A percentile compares a stretch with the other conserved stretches of the same genome.
phyloP scores from a whole-genome alignment of 2,329 filamentous ascomycete genomes.

The Diaporthe sp. region DNA sequence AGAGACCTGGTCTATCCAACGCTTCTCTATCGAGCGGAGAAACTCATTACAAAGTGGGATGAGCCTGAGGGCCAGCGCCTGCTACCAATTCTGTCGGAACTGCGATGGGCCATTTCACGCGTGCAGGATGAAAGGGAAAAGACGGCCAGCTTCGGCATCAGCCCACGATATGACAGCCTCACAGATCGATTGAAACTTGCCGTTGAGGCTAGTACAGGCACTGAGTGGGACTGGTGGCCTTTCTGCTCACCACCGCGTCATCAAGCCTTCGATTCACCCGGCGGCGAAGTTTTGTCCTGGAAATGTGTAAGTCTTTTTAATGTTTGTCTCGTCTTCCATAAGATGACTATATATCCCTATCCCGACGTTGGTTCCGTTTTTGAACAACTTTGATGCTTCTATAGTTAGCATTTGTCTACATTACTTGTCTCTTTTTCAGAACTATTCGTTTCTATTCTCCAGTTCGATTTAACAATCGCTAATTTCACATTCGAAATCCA shows the following conservation, averaged over 20 bases:
- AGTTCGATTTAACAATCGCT: neutral
- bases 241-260: neutral
- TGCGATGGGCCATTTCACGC: neutral
- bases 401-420: neutral
- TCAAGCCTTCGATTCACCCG: neutral
- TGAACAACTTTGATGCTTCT: neutral
- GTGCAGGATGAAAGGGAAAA: neutral
- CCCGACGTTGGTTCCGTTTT: too few species aligned
- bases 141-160: neutral
- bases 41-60: neutral
- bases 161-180: neutral
- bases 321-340: neutral
- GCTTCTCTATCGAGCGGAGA: neutral
- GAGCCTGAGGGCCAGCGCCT: neutral
- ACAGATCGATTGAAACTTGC: neutral
- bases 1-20: neutral
- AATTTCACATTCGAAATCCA: neutral
- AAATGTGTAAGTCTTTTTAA: neutral
- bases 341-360: too few species aligned
- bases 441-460: neutral
- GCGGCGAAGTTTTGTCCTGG: neutral
- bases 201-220: neutral
- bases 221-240: conserved; percentile 1
- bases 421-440: neutral
- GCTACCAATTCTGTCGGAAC: neutral